Base-by-base conservation (phyloP, 2,329 filamentous ascomycete genomes). In the Trichoderma sp. region DNA sequence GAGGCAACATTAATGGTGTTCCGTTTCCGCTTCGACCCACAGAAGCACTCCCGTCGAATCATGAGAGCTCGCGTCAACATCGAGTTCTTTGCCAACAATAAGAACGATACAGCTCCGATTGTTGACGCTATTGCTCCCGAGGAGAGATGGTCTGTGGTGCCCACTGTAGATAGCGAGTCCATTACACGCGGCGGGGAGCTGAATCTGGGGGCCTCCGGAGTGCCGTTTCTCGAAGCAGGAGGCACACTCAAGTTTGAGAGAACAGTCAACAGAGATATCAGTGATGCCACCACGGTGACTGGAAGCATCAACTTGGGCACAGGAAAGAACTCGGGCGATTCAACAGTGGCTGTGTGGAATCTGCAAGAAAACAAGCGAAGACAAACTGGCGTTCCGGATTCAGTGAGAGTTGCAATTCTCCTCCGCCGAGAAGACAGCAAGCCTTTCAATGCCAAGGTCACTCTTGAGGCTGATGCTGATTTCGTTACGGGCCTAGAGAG, bases 1-100 rank as follows among this genome's bases (percentile, higher is more conserved):
- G 53, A 58, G 32, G 53, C 65, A 58, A 68, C 65, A n/a, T 39
- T 68, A 5, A 43, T 68, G 65, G 65, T 68, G 11, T 58, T 68
- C 23, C 65, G 65, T 12, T 58, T 68, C 6, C 65, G 53, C 3
- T 59, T 68, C 30, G 65, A 68, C 15, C 47, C 65, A 15, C 50
- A 68, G 50, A 58, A 57, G 32, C 34, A 58, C 6, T 68, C 64
- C 30, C 26, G 65, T 7, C 65, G 65, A 15, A 53, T 68, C 9
- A 59, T 26, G 6, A 30, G 36, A 17, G 65, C 65, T 0, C 50
- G 53, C 28, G 15, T 68, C 65, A 57, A 68, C 15, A 43, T 68
- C 23, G 65, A 68, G 30, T 59, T 68, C 23, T 58, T 57, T 12
- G 30, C 64, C 23, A 53, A 28, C 50, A 68, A 26, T 11, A 34